Evolutionary conservation across 139 green algal species (phyloP), one percentile per base, ranked within the genome.

Genomic region (Chlamydomonas incerta): DNA sequence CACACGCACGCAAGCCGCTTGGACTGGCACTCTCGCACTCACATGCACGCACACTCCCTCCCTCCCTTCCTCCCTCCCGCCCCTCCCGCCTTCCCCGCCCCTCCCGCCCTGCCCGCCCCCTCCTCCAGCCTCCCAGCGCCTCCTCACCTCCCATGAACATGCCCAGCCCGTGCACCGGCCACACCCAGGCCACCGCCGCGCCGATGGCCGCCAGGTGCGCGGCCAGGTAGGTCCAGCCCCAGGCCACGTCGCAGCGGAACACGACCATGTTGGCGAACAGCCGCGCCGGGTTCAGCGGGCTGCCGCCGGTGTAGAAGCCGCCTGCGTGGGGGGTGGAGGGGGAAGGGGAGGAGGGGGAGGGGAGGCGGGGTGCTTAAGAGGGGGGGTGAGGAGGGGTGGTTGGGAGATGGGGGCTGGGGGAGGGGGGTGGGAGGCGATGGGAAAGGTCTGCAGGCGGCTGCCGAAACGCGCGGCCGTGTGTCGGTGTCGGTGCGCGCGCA

Each of bases 271-370:
- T 80, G n/a, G 90, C 90, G 46, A 93, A 46, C 4, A 80, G 71
- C 29, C 89, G 80, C 2, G 90, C 88, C 1, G 88, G 84, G 80
- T 93, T 92, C 47, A 93, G 79, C 33, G 88, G 90, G 15, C 68
- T 85, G 60, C 67, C 72, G 60, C 90, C 88, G 13, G 88, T 93
- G 81, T 86, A 90, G 9, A 57, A 28, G 66, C 88, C 90, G 46
- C 80, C 90, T 93, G 88, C 23, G 31, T 34, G n/a, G 47, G 33
- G 55, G 41, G 41, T 13, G 41, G 8, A 50, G 41, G 41, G 8
- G 41, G 41, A 50, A 8, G 41, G 8, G 41, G 41, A 50, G 41
- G 41, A 50, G 41, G 41, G 8, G 41, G 41, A 50, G 41, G 41
- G 41, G 41, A 50, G 41, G 41, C 41, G 41, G 41, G 41, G 8